Base-by-base conservation (phyloP, 345 rosid species). In the Lumnitzera racemosa region DNA sequence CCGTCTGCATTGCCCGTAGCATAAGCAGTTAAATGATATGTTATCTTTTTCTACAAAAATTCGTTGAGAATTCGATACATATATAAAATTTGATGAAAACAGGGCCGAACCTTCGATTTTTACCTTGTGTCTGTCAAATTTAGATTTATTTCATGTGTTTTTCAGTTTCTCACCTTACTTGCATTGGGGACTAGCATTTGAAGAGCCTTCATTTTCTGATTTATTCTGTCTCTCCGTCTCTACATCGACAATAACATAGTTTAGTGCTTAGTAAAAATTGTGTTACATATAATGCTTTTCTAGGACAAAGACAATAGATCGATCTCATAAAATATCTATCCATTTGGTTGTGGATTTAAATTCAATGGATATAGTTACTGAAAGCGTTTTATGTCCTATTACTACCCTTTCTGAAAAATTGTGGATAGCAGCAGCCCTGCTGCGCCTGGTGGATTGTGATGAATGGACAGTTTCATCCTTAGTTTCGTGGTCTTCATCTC, bases 361-460 rank as follows among this genome's bases (percentile, higher is more conserved):
- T 2, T 27, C 31, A 20, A 15, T 9, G 20, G 20, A 61, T 25
- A 15, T 49, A 16, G 31, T 27, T 27, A 27, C 31, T 2, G 31
- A 27, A 1, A 27, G 31, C 31, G 1, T 27, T 20, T 27, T 36
- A 36, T 9, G 43, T 36, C 10, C 9, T 36, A 9, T 6, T 10
- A 8, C 24, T 89, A 91, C 98, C 43, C 96, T 83, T 79, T 92
- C 98, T 41, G 96, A 92, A 70, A 85, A 96, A 78, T 89, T 92
- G 67, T 92, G 98, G 64, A 87, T 78, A 15, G 89, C 96, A 46
- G 98, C 95, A 58, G 91, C 94, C 66, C 98, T 78, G 67, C 89
- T 82, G 61, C 95, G 73, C 75, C 76, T 89, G 14, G 85, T 87
- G 25, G 94, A 85, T 41, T 16, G 56, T 31, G 51, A 36, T 36